Evolutionary conservation across 441 rosid genomes (phyloP).

Genomic region (Corymbia calophylla): DNA sequence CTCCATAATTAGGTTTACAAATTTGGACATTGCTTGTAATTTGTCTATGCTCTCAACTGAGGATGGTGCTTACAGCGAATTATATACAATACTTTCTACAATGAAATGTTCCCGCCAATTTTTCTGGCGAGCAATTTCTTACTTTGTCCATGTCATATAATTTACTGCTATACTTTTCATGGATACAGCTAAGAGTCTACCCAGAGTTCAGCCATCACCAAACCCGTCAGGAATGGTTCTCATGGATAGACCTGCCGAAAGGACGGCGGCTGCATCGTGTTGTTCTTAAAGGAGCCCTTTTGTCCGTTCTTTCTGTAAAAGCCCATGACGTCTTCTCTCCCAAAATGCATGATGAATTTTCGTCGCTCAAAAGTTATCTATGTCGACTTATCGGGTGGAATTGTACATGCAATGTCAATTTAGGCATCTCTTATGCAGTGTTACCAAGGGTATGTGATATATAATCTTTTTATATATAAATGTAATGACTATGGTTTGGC

Average conservation of each 20-base stretch:
- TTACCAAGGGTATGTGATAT: neutral
- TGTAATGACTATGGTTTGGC: neutral
- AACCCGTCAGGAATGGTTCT: slow-evolving; percentile 86
- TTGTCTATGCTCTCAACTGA: neutral
- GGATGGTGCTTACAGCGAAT: too few species aligned
- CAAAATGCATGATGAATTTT: neutral
- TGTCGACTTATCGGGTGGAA: neutral
- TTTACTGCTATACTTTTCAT: neutral
- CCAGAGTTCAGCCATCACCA: slow-evolving; percentile 75
- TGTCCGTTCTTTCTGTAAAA: neutral
- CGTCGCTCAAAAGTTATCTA: neutral
- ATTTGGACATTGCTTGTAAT: neutral
- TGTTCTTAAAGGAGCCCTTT: slow-evolving; percentile 34
- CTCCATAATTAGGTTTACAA: too few species aligned
- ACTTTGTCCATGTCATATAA: neutral
- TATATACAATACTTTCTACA: neutral
- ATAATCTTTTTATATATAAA: neutral
- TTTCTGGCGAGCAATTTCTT: neutral
- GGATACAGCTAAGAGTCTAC: slow-evolving; percentile 66
- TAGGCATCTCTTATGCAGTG: neutral
- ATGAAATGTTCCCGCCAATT: too few species aligned
- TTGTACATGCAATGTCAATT: neutral
- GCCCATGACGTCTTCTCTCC: neutral
- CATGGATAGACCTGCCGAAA: slow-evolving; percentile 67
- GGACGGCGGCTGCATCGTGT: slow-evolving; percentile 60